A percentile compares a stretch with the other conserved stretches of the same genome.
Conservation (phyloP, 768 basidiomycete species). For the Pisolithus tinctorius region DNA sequence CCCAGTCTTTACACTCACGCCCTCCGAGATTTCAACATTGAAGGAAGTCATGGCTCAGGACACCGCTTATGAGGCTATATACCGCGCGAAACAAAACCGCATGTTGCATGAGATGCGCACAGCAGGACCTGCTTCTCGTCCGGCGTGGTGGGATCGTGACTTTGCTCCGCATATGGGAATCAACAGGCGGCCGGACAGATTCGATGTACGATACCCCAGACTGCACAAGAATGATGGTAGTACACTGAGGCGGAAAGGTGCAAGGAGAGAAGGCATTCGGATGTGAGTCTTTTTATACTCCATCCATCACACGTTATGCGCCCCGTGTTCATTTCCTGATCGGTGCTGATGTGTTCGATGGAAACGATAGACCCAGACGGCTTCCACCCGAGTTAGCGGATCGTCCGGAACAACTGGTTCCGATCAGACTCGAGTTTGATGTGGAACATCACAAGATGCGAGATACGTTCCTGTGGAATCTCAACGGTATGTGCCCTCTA, state of each 20-base stretch:
- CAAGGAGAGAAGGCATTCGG: slow-evolving; percentile 62
- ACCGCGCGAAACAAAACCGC: slow-evolving; percentile 44
- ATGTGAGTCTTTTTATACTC: slow-evolving; percentile 49
- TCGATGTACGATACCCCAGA: slow-evolving; percentile 54
- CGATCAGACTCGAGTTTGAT: slow-evolving; percentile 94
- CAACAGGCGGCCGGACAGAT: slow-evolving; percentile 29
- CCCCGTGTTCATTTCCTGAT: neutral
- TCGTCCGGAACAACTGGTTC: slow-evolving; percentile 77
- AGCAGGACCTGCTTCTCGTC: slow-evolving; percentile 35
- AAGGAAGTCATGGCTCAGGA: slow-evolving; percentile 34
- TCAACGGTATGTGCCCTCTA: slow-evolving; percentile 61
- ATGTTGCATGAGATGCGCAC: slow-evolving; percentile 44
- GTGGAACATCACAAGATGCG: slow-evolving; percentile 90
- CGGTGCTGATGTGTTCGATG: slow-evolving; percentile 10
- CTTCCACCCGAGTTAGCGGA: slow-evolving; percentile 50
- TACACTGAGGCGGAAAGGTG: slow-evolving; percentile 42
- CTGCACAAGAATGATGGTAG: slow-evolving; percentile 29
- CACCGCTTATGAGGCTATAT: slow-evolving; percentile 39
- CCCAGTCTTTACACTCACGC: slow-evolving; percentile 20
- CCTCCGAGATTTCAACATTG: slow-evolving; percentile 28
- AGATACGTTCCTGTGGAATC: slow-evolving; percentile 97
- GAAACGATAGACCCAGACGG: slow-evolving; percentile 48
- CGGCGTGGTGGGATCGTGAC: slow-evolving; percentile 64
- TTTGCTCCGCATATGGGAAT: slow-evolving; percentile 26
- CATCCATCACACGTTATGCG: neutral